A percentile compares a stretch with the other conserved stretches of the same genome.
These are phyloP conservation scores for Albugo laibachii DNA, from an alignment of 352 stramenopile genomes.

Conservation along the genomic window DNA sequence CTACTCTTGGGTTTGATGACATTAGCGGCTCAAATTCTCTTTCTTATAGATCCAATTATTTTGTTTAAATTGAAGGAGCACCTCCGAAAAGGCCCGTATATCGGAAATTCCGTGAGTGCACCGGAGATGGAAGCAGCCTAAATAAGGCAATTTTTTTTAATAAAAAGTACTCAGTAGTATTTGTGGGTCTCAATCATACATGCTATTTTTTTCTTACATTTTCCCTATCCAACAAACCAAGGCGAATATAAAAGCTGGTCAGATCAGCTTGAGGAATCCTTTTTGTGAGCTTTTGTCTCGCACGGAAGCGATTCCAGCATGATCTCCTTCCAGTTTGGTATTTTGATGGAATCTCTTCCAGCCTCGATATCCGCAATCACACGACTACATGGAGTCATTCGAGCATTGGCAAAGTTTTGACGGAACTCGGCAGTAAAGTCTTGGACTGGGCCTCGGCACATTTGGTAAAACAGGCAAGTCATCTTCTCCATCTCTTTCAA, in stretches of 20 bases:
- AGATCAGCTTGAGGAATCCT: too few relatives aligned
- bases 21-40: slow-evolving; percentile 4
- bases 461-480: slow-evolving; percentile 75
- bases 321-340: slow-evolving; percentile 46
- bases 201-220: too few relatives aligned
- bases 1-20: not conserved
- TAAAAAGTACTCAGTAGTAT: too few relatives aligned
- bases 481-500: slow-evolving; percentile 73
- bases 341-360: slow-evolving; percentile 35
- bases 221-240: too few relatives aligned
- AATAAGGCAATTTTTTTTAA: not conserved
- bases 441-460: slow-evolving; percentile 48
- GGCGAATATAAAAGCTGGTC: too few relatives aligned
- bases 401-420: slow-evolving; percentile 34
- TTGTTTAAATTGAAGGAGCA: slow-evolving; percentile 32
- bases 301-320: slow-evolving; percentile 51
- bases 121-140: slow-evolving; percentile 48
- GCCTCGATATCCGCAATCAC: slow-evolving; percentile 35
- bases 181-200: too few relatives aligned
- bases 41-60: slow-evolving; percentile 18
- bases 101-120: slow-evolving; percentile 19
- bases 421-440: slow-evolving; percentile 46
- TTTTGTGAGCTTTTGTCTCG: not conserved
- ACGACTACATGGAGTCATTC: slow-evolving; percentile 33
- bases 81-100: slow-evolving; percentile 41